Conservation (phyloP, 75 land plant species). For the Pseudotsuga menziesii region DNA sequence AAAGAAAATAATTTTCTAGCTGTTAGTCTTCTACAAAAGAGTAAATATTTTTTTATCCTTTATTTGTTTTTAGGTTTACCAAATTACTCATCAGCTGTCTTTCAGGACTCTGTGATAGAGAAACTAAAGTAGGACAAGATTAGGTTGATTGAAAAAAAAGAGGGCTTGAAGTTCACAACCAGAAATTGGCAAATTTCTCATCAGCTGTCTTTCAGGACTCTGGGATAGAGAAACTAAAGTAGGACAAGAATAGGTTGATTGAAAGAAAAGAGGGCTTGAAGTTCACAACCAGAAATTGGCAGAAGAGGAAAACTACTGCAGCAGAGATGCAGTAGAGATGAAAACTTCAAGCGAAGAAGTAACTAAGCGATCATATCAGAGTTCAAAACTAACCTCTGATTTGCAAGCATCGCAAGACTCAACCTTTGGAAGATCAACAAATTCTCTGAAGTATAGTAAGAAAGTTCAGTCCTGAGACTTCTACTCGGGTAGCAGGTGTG, state of each 20-base stretch:
- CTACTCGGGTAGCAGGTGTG: slow-evolving; percentile 26
- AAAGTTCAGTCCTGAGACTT: slow-evolving; percentile 19
- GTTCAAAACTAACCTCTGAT: slow-evolving; percentile 70
- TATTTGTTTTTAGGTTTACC: neutral
- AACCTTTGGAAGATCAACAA: slow-evolving; percentile 23
- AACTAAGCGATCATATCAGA: slow-evolving; percentile 80
- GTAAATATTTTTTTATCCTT: neutral
- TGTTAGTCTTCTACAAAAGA: neutral
- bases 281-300: slow-evolving; percentile 70
- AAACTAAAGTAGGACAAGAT: slow-evolving; percentile 55
- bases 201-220: slow-evolving; percentile 23
- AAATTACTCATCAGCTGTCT: neutral
- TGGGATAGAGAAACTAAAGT: slow-evolving; percentile 63
- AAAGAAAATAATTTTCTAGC: slow-evolving; percentile 44
- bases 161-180: slow-evolving; percentile 56
- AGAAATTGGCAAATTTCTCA: neutral
- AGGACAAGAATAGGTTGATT: slow-evolving; percentile 40
- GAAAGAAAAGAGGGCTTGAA: slow-evolving; percentile 67
- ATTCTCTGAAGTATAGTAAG: slow-evolving; percentile 18
- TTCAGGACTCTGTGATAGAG: slow-evolving; percentile 55
- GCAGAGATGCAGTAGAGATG: slow-evolving; percentile 85
- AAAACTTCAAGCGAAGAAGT: slow-evolving; percentile 85
- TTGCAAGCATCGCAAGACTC: slow-evolving; percentile 48
- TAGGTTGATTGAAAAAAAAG: slow-evolving; percentile 62
- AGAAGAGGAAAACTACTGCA: slow-evolving; percentile 91